Conservation (phyloP, 2,329 filamentous ascomycete species). For the Colletotrichum australisinense region DNA sequence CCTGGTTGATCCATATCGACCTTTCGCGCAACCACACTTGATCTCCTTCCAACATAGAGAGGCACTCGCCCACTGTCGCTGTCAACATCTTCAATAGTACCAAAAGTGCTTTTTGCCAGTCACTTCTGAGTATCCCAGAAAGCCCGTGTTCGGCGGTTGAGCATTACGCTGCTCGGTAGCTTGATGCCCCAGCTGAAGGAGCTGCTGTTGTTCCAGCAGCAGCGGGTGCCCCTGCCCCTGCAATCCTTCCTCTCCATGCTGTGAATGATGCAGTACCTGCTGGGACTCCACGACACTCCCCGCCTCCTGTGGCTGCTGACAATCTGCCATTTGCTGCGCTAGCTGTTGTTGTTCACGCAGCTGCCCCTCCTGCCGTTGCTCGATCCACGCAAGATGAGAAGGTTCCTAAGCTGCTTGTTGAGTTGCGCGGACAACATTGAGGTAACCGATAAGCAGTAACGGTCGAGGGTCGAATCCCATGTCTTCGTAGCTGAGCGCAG, state of each 20-base stretch:
- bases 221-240: not conserved
- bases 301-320: not conserved
- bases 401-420: slow-evolving; percentile 27
- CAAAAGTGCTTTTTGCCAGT: not conserved
- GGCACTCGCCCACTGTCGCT: not conserved
- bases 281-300: not conserved
- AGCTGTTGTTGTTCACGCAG: not conserved
- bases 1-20: not conserved
- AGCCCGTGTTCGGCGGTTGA: not conserved
- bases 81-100: not conserved
- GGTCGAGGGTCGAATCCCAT: slow-evolving; percentile 54
- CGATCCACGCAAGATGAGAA: not conserved
- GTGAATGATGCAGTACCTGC: not conserved
- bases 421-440: slow-evolving; percentile 40
- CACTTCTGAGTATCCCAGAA: not conserved
- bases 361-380: not conserved
- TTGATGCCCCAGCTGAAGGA: not conserved
- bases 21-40: not conserved
- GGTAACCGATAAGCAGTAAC: slow-evolving; percentile 52
- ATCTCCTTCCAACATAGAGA: no score
- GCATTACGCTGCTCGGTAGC: not conserved
- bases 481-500: slow-evolving; percentile 50
- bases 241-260: not conserved
- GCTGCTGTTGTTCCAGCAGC: not conserved
- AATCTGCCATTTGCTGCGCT: not conserved